phyloP scores from a whole-genome alignment of 495 filamentous ascomycete species.

The Aspergillus ellipticus region DNA sequence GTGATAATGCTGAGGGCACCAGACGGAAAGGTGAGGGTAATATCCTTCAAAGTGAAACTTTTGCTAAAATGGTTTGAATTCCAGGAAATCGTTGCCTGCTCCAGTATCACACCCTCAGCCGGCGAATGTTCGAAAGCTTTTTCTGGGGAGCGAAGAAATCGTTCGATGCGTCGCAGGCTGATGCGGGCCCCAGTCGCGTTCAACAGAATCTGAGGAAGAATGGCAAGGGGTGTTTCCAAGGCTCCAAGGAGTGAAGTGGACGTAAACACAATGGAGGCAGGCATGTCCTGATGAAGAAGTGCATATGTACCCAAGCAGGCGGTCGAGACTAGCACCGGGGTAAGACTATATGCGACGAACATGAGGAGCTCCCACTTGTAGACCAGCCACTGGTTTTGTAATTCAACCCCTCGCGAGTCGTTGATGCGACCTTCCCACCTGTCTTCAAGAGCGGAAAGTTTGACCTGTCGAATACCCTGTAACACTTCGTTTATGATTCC shows the following conservation, averaged over 20 bases:
- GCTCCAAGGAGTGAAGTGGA: conserved; percentile 59
- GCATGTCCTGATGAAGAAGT: conserved; percentile 47
- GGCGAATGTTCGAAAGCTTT: conserved; percentile 41
- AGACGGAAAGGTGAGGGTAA: conserved; percentile 60
- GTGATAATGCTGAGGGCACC: conserved; percentile 58
- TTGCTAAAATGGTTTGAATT: conserved; percentile 39
- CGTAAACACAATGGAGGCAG: conserved; percentile 67
- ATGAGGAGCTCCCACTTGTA: conserved; percentile 47
- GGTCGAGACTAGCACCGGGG: conserved; percentile 62
- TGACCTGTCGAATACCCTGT: conserved; percentile 71
- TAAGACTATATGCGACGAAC: conserved; percentile 55
- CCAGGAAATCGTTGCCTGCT: conserved; percentile 26
- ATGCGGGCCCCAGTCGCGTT: conserved; percentile 57
- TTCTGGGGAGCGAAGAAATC: conserved; percentile 60
- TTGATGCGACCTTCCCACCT: conserved; percentile 65
- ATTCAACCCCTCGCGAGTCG: conserved; percentile 54
- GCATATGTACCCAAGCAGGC: conserved; percentile 60
- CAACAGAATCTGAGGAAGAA: conserved; percentile 64
- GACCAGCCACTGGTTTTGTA: conserved; percentile 53
- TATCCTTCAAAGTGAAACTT: conserved; percentile 38
- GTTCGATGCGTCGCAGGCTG: conserved; percentile 58
- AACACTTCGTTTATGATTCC: conserved; percentile 65
- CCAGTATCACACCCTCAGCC: conserved; percentile 42
- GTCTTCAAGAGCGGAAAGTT: conserved; percentile 65
- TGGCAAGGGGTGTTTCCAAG: conserved; percentile 57